These are phyloP conservation scores for Amniculicola lignicola DNA, from an alignment of 495 filamentous ascomycete genomes.

Conservation along the genomic window DNA sequence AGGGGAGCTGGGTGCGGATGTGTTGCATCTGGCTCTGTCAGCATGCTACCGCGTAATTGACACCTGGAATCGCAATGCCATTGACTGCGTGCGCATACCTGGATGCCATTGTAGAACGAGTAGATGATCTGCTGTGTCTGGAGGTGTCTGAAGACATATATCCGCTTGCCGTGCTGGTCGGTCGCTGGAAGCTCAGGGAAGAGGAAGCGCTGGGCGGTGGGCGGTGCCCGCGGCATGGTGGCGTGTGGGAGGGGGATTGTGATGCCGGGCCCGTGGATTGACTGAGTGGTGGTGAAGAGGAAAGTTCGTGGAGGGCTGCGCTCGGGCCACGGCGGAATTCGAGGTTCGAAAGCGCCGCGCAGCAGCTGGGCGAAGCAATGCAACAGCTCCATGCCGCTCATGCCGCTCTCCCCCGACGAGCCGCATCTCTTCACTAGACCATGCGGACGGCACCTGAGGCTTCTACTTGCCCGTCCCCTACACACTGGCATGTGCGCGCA, in stretches of 20 bases:
- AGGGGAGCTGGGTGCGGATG: constrained; percentile 72
- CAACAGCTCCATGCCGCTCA: constrained; percentile 12
- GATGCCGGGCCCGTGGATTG: background rate
- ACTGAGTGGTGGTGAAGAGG: too few species aligned
- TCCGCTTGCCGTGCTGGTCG: constrained; percentile 47
- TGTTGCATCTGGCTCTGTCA: constrained; percentile 55
- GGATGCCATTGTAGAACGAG: constrained; percentile 64
- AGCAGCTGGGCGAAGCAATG: background rate
- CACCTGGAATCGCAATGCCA: background rate
- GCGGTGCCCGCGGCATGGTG: background rate
- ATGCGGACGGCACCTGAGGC: background rate
- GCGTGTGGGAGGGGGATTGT: background rate
- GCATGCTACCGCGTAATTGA: constrained; percentile 1
- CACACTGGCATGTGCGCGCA: background rate
- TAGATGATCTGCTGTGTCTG: constrained; percentile 80
- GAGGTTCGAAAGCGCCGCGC: too few species aligned
- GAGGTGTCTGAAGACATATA: constrained; percentile 81
- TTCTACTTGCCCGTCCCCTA: background rate
- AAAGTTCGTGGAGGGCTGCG: constrained; percentile 2
- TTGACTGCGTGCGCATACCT: constrained; percentile 52
- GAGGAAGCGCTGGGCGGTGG: background rate
- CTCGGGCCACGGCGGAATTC: too few species aligned
- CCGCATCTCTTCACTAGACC: background rate
- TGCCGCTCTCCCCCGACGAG: background rate
- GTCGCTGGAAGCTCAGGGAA: background rate